These are phyloP conservation scores for Haberlea rhodopensis DNA, from an alignment of 257 asterid species.

Conservation along the genomic window DNA sequence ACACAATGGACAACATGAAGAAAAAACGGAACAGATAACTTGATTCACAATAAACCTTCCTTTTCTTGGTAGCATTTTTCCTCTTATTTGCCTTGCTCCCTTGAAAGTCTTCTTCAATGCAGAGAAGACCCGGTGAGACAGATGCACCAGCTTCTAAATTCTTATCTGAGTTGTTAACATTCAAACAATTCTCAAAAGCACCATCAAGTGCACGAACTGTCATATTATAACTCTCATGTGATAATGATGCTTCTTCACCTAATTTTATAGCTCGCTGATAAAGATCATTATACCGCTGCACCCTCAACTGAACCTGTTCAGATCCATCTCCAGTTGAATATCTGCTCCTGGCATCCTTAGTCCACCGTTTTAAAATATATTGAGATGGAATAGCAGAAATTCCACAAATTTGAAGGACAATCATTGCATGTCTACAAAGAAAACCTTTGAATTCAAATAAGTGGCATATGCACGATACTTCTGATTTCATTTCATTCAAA, in stretches of 20 bases:
- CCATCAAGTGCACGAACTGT: constrained; percentile 75
- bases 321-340: constrained; percentile 54
- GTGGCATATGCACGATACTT: constrained; percentile 77
- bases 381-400: constrained; percentile 70
- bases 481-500: constrained; percentile 66
- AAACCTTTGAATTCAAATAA: constrained; percentile 84
- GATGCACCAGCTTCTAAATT: constrained; percentile 75
- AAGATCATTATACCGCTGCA: constrained; percentile 75
- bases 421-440: constrained; percentile 87
- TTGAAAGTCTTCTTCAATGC: constrained; percentile 72
- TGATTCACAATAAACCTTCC: constrained; percentile 63
- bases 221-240: constrained; percentile 69
- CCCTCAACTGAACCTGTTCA: constrained; percentile 71
- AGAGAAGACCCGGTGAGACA: constrained; percentile 64
- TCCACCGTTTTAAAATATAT: constrained; percentile 89
- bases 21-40: not conserved
- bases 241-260: constrained; percentile 91
- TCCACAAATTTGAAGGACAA: constrained; percentile 85
- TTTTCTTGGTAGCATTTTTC: constrained; percentile 66
- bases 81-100: constrained; percentile 79
- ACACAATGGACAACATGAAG: not conserved
- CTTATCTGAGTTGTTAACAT: constrained; percentile 62
- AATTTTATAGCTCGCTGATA: constrained; percentile 71
- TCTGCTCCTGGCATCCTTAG: constrained; percentile 74
- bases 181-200: constrained; percentile 72